Evolutionary conservation across 2,329 filamentous ascomycete genomes (phyloP), one percentile per base, ranked within the genome.

Genomic region (Botrytis elliptica): DNA sequence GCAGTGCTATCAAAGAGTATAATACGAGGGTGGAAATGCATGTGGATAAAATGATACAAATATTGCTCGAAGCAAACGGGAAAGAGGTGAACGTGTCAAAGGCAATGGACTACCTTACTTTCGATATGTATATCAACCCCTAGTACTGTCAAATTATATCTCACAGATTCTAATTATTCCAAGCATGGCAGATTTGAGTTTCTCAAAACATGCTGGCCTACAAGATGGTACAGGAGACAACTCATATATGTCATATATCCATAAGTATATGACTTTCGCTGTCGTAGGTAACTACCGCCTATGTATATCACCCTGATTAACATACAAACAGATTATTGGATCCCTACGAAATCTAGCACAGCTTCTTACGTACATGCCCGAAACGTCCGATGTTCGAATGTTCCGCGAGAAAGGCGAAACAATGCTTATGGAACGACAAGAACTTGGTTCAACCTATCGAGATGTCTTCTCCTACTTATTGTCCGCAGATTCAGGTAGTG

Each of bases 391-490:
- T 29, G 33, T 76, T 8, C 67, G 70, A 62, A 49, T 42, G 10
- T 76, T 73, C 33, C 75, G 71, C 8, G 52, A 70, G 9, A 65
- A 71, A n/a, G 71, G 75, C 14, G 72, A 75, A 68, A 46, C 25
- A 6, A 69, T 77, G 44, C 71, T 76, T 40, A 71, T 62, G n/a
- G 36, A 59, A 10, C 72, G 76, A 12, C 70, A 75, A 63, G 70
- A 73, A 49, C 70, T 70, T 18, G 75, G 73, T 22, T 72, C 55
- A 22, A 62, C 63, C 14, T 66, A 74, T 22, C 73, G 72, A 64
- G 76, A 77, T 38, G 74, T 77, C 20, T 76, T 76, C 57, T 60
- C 55, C 10, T 72, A 76, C 33, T 70, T 77, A 20, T 69, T 77
- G 12, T 60, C 65, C 18, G 67, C 69, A 29, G 73, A 74, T 52